These are phyloP conservation scores for Exophiala alcalophila DNA, from an alignment of 2,329 filamentous ascomycete genomes.

Conservation along the genomic window DNA sequence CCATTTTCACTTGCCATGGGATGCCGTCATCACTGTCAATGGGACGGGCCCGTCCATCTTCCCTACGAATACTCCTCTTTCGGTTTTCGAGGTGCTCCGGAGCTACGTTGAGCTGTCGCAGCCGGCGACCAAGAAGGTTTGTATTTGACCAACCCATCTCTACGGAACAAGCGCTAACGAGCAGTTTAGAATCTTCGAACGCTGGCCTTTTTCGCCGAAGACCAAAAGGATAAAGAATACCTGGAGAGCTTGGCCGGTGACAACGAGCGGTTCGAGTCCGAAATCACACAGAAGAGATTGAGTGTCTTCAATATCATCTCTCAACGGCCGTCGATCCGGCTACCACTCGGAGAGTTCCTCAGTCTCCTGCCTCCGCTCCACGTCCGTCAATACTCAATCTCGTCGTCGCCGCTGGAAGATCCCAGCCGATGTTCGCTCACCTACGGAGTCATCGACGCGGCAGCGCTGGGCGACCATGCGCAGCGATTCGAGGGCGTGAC, in stretches of 20 bases:
- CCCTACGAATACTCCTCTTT: constrained; percentile 48
- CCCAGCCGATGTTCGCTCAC: constrained; percentile 61
- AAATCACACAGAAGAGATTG: constrained; percentile 56
- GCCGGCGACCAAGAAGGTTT: constrained; percentile 63
- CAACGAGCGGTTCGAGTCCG: constrained; percentile 17
- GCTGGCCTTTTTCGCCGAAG: neutral
- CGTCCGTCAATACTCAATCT: constrained; percentile 72
- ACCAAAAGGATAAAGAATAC: constrained; percentile 7
- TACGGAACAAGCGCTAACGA: too few relatives aligned
- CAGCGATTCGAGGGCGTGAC: constrained; percentile 61
- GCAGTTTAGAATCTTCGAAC: constrained; percentile 40
- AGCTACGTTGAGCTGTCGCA: constrained; percentile 72
- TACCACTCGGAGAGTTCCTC: constrained; percentile 66
- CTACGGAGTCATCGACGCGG: constrained; percentile 62
- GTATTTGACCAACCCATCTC: too few relatives aligned
- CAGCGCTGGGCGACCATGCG: constrained; percentile 40
- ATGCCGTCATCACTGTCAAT: constrained; percentile 62
- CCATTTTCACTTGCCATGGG: constrained; percentile 64
- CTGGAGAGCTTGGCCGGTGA: constrained; percentile 10
- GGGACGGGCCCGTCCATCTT: constrained; percentile 49
- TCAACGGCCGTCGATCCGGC: constrained; percentile 55
- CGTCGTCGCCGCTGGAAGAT: constrained; percentile 65
- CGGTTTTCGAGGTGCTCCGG: constrained; percentile 63
- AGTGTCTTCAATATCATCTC: constrained; percentile 63
- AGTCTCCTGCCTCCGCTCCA: constrained; percentile 72